These are phyloP conservation scores for Globisporangium nagaii DNA, from an alignment of 352 stramenopile species.

Conservation along the genomic window DNA sequence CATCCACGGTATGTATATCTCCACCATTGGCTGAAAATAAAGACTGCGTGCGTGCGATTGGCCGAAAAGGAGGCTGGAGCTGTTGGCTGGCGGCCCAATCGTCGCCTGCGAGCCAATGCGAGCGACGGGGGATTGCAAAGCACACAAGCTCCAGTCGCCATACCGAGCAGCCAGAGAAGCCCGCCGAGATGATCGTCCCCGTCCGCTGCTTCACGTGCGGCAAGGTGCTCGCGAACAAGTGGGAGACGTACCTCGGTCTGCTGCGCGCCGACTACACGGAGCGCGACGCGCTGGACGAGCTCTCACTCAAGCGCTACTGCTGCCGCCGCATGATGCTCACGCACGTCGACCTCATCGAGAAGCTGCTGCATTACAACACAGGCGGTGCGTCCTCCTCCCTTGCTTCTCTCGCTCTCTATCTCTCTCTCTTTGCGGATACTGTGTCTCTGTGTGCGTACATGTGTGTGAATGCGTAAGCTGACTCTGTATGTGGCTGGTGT, in stretches of 20 bases:
- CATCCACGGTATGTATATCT: background rate
- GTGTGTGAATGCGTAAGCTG: constrained; percentile 5
- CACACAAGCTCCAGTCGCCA: background rate
- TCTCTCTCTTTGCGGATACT: background rate
- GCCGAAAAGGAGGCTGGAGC: constrained; percentile 1
- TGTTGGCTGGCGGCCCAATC: constrained; percentile 10
- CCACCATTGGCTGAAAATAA: background rate
- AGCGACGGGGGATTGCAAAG: background rate
- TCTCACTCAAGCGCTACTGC: constrained; percentile 99
- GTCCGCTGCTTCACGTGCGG: constrained; percentile 99
- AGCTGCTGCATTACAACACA: constrained; percentile 99
- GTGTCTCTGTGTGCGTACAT: background rate
- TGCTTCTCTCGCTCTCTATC: background rate
- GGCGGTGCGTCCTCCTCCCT: constrained; percentile 38
- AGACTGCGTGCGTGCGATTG: background rate
- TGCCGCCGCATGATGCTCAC: constrained; percentile 99
- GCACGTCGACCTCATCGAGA: constrained; percentile 99
- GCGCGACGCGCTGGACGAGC: constrained; percentile 96
- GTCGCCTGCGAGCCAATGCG: background rate
- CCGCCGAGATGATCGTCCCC: constrained; percentile 95
- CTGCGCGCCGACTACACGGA: constrained; percentile 97
- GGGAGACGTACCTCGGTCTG: constrained; percentile 98
- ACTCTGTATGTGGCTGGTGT: background rate
- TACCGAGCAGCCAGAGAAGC: background rate
- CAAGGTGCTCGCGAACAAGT: constrained; percentile 99